A percentile compares a stretch with the other conserved stretches of the same genome.
These are phyloP conservation scores for Penicillium sclerotiorum DNA, from an alignment of 2,329 filamentous ascomycete genomes.

Conservation along the genomic window DNA sequence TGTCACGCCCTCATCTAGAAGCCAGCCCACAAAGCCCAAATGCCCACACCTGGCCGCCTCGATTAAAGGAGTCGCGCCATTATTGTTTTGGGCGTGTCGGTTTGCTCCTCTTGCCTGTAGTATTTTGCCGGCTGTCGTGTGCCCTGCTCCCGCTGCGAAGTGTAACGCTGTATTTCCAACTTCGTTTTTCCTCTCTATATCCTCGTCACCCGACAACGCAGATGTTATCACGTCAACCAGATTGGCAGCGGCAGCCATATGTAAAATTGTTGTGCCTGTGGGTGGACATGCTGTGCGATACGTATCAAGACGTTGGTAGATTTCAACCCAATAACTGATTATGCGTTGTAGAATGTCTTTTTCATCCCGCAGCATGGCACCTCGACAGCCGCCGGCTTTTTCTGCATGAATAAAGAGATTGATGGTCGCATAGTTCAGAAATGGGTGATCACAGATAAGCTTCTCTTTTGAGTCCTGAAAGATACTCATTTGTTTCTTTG, in stretches of 20 bases:
- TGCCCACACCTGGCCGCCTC: constrained; percentile 2
- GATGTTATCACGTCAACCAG: neutral
- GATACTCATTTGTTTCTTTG: neutral
- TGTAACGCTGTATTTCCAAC: constrained; percentile 4
- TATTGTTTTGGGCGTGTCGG: neutral
- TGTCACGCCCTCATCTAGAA: constrained; percentile 2
- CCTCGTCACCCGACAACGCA: neutral
- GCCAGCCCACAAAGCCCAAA: constrained; percentile 7
- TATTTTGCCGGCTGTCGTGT: neutral
- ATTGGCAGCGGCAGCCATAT: constrained; percentile 9
- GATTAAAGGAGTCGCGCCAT: constrained; percentile 2
- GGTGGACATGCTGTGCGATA: neutral
- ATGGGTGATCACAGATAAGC: neutral
- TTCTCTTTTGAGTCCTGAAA: neutral
- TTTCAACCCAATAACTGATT: neutral
- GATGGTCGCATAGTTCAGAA: neutral
- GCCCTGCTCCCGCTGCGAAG: constrained; percentile 2
- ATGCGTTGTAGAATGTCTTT: neutral
- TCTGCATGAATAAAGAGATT: constrained; percentile 6
- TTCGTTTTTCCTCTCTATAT: neutral
- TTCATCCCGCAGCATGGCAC: neutral
- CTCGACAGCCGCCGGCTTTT: constrained; percentile 5
- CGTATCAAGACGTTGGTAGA: neutral
- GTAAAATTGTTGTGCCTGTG: constrained; percentile 1
- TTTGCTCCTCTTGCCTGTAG: neutral